These are phyloP conservation scores for Linnemannia zychae DNA, from an alignment of 192 early-diverging fungal genomes.

Conservation along the genomic window DNA sequence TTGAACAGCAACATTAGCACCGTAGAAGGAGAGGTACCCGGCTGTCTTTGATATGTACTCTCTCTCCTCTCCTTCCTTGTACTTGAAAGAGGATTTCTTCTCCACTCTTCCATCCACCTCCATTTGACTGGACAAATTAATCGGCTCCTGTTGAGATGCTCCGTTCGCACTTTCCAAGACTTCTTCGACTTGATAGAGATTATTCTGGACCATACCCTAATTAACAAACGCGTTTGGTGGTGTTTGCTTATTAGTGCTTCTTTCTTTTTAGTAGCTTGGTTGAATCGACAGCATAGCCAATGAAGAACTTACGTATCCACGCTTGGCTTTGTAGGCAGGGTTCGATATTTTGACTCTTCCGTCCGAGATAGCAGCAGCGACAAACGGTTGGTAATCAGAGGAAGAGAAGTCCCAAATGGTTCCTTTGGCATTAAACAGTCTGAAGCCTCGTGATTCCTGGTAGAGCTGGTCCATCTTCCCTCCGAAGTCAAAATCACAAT, in stretches of 20 bases:
- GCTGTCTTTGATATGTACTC: slow-evolving; percentile 32
- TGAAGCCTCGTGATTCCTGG: slow-evolving; percentile 26
- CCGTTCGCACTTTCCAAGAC: not conserved
- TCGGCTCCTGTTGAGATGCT: not conserved
- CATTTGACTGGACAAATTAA: not conserved
- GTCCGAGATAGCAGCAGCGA: slow-evolving; percentile 43
- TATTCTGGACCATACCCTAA: slow-evolving; percentile 45
- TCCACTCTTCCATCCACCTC: not conserved
- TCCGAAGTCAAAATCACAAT: slow-evolving; percentile 40
- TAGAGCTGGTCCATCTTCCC: slow-evolving; percentile 45
- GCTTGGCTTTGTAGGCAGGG: slow-evolving; percentile 35
- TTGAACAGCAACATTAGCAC: slow-evolving; percentile 39
- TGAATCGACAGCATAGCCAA: too few relatives aligned
- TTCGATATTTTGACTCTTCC: slow-evolving; percentile 37
- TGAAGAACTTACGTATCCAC: slow-evolving; percentile 44
- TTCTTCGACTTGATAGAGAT: slow-evolving; percentile 37
- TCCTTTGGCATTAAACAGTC: slow-evolving; percentile 37
- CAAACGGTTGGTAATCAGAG: slow-evolving; percentile 44
- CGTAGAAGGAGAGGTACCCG: slow-evolving; percentile 25
- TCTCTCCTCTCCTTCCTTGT: slow-evolving; percentile 20
- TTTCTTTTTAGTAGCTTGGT: not conserved
- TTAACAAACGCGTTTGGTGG: not conserved
- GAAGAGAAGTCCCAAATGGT: slow-evolving; percentile 53
- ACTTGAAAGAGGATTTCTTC: not conserved
- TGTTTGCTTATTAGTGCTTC: not conserved